Evolutionary conservation across 257 asterid species (phyloP), one percentile per base, ranked within the genome.

Genomic region (Leonotis leonurus): DNA sequence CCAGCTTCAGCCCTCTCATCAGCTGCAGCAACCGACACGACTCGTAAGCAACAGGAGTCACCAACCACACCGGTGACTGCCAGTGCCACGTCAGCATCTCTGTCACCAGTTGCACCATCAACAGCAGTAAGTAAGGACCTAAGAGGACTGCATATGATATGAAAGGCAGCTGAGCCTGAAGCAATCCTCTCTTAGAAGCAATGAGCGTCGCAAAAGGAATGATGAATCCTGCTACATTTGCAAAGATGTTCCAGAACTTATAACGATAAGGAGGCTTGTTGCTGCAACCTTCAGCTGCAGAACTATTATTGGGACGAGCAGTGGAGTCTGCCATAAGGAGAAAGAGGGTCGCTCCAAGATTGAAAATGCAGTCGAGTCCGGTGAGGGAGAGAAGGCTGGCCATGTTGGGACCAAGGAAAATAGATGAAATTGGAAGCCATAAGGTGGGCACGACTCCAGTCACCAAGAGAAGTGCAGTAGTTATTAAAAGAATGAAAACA

Each of bases 1-100:
- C 89, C 12, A 92, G 97, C 83, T 81, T 86, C 77, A 92, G 79
- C 51, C 96, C 97, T 36, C 99, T 81, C 97, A 92, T 92, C 68
- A 92, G 71, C 54, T 92, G 99, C 82, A 92, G 56, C 81, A 92
- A 56, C 2, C 99, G 82, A 51, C 86, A 92, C 5, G 80, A 74
- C 85, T 92, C 99, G 53, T 92, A 92, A 0, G 89, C 87, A 1
- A 89, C 88, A 0, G 99, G 97, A 6, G 95, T 81, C 74, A 92
- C 91, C 65, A 86, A 66, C 99, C 99, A 92, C 24, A 89, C 97
- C 0, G 98, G 95, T 1, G 98, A 91, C 80, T 73, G 75, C 98
- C 97, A 91, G 74, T 89, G 97, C 99, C 99, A 92, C 0, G 92
- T 92, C 60, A 92, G 85, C 85, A 83, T 61, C 81, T 92, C 99